Evolutionary conservation across 345 rosid species (phyloP).

Genomic region (Hibiscus mutabilis): DNA sequence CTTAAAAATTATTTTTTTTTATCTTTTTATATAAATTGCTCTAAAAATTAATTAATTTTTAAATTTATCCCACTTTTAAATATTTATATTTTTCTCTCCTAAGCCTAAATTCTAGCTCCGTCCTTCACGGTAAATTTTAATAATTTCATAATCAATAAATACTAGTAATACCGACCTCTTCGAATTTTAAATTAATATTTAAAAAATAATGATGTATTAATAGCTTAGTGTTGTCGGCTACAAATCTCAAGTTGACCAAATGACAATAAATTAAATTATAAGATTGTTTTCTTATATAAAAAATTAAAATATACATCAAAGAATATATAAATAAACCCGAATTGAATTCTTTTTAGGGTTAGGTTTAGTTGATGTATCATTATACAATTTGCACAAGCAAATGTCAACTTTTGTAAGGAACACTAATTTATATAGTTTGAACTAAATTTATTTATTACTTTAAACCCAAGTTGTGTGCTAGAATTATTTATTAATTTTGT

Average conservation of each 20-base stretch:
- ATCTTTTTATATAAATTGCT: too few species aligned
- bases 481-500: not conserved
- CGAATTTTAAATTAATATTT: not conserved
- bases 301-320: not conserved
- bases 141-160: too few species aligned
- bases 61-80: too few species aligned
- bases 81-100: too few species aligned
- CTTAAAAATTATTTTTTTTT: too few species aligned
- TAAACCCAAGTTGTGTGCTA: not conserved
- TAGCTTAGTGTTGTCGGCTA: not conserved
- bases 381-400: not conserved
- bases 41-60: too few species aligned
- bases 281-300: not conserved
- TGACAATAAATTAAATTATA: not conserved
- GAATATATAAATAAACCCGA: not conserved
- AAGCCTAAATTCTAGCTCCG: too few species aligned
- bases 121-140: too few species aligned
- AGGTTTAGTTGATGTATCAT: not conserved
- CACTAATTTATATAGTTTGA: not conserved
- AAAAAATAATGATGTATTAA: not conserved
- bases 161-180: not conserved
- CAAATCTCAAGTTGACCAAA: not conserved
- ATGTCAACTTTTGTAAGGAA: not conserved
- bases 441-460: not conserved
- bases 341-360: not conserved